phyloP scores from a whole-genome alignment of 2,329 filamentous ascomycete species.

The Diaporthe longicolla region DNA sequence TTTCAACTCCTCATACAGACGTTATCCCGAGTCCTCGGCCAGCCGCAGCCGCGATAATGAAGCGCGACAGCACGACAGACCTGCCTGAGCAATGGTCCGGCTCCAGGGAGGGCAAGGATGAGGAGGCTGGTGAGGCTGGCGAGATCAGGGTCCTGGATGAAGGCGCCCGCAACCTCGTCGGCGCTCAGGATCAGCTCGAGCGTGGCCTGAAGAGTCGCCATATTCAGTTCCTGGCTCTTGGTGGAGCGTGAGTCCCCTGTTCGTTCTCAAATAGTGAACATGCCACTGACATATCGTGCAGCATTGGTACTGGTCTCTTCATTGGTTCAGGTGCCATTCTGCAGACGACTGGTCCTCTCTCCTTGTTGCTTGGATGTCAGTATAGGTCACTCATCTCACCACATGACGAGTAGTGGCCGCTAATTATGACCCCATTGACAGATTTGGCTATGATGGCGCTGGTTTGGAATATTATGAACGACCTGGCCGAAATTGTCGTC shows the following conservation, averaged over 20 bases:
- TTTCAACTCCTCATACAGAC: not conserved
- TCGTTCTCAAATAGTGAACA: not conserved
- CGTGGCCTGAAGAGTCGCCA: constrained; percentile 43
- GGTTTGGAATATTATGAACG: constrained; percentile 82
- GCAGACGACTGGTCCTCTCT: constrained; percentile 74
- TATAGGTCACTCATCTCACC: not conserved
- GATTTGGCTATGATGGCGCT: constrained; percentile 79
- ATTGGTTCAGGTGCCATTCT: constrained; percentile 76
- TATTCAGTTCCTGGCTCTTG: constrained; percentile 42
- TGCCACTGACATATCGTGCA: constrained; percentile 56
- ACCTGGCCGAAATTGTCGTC: constrained; percentile 80
- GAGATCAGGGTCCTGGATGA: constrained; percentile 35
- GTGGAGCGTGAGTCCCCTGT: constrained; percentile 39
- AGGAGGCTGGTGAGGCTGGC: constrained; percentile 37
- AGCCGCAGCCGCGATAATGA: constrained; percentile 32
- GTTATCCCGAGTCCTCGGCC: not conserved
- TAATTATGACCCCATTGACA: not conserved
- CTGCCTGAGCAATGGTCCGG: constrained; percentile 19
- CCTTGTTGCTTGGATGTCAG: constrained; percentile 70
- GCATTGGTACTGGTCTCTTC: constrained; percentile 81
- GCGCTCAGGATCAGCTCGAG: constrained; percentile 42
- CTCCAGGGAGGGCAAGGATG: constrained; percentile 40
- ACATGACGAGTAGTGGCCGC: not conserved
- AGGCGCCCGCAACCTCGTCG: constrained; percentile 39
- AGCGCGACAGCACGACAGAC: constrained; percentile 26